These are phyloP conservation scores for Pleurotus ostreatus DNA, from an alignment of 768 basidiomycete species.

Conservation along the genomic window DNA sequence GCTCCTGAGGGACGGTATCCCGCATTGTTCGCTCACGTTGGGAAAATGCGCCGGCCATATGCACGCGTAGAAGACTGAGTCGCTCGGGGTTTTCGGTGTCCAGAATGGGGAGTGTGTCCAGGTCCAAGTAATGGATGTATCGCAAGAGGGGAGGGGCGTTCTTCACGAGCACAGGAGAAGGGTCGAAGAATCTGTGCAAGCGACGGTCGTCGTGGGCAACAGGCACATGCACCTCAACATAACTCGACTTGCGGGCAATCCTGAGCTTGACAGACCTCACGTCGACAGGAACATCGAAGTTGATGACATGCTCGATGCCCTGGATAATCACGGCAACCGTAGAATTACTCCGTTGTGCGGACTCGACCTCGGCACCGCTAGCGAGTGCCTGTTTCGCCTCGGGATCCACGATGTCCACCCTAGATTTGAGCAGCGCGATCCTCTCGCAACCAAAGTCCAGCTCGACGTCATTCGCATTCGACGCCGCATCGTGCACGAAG, in stretches of 20 bases:
- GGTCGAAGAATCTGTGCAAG: constrained; percentile 17
- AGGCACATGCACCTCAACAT: constrained; percentile 32
- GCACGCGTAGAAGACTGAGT: constrained; percentile 14
- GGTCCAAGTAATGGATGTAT: constrained; percentile 31
- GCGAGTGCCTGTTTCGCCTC: constrained; percentile 16
- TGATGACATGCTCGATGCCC: neutral
- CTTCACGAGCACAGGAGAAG: constrained; percentile 11
- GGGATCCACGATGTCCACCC: constrained; percentile 17
- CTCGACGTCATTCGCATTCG: constrained; percentile 6
- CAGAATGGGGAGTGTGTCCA: constrained; percentile 20
- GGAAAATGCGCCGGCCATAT: constrained; percentile 11
- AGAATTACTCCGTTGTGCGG: constrained; percentile 22
- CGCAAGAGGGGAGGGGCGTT: constrained; percentile 13
- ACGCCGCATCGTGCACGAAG: neutral
- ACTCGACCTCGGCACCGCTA: constrained; percentile 17
- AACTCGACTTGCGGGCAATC: constrained; percentile 52
- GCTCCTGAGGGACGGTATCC: neutral
- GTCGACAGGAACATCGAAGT: constrained; percentile 30
- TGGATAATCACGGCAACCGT: neutral
- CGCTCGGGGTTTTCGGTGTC: constrained; percentile 10
- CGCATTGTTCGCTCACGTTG: constrained; percentile 13
- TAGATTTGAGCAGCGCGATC: constrained; percentile 15
- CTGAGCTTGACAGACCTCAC: constrained; percentile 32
- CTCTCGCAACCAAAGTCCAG: constrained; percentile 2
- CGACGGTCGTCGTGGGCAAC: constrained; percentile 8